Evolutionary conservation across 176 grass and related monocot species (phyloP).

Genomic region (Avena sativa): DNA sequence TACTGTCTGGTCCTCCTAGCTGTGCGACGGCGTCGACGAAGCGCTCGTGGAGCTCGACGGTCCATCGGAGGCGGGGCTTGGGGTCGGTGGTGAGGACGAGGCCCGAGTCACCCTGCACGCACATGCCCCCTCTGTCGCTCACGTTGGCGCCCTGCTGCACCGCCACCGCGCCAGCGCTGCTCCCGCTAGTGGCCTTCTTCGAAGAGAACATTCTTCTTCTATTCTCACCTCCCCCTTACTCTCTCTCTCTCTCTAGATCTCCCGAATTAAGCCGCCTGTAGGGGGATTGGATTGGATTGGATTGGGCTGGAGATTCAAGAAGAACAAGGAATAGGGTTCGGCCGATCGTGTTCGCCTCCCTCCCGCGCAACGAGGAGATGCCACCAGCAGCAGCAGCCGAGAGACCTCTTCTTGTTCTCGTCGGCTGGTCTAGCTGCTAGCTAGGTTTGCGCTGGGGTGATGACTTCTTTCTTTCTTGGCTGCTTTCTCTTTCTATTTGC

Average conservation of each 20-base stretch:
- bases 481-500: slow-evolving; percentile 36
- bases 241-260: slow-evolving; percentile 47
- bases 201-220: slow-evolving; percentile 86
- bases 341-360: slow-evolving; percentile 19
- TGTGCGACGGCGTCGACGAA: slow-evolving; percentile 96
- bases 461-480: slow-evolving; percentile 20
- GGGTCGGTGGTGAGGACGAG: slow-evolving; percentile 97
- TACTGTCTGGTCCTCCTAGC: slow-evolving; percentile 98
- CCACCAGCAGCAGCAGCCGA: neutral
- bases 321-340: slow-evolving; percentile 99
- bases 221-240: neutral
- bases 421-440: neutral
- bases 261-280: neutral
- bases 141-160: slow-evolving; percentile 65
- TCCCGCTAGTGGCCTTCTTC: slow-evolving; percentile 70
- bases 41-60: slow-evolving; percentile 97
- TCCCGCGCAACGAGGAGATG: slow-evolving; percentile 32
- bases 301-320: slow-evolving; percentile 95
- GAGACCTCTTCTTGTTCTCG: slow-evolving; percentile 17
- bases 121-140: slow-evolving; percentile 55
- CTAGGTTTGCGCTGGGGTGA: slow-evolving; percentile 27
- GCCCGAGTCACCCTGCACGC: slow-evolving; percentile 78
- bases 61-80: slow-evolving; percentile 98
- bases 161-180: slow-evolving; percentile 39
- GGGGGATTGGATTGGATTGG: slow-evolving; percentile 46